Evolutionary conservation across 1,139 yeast genomes (phyloP).

Genomic region (Pichia kudriavzevii): DNA sequence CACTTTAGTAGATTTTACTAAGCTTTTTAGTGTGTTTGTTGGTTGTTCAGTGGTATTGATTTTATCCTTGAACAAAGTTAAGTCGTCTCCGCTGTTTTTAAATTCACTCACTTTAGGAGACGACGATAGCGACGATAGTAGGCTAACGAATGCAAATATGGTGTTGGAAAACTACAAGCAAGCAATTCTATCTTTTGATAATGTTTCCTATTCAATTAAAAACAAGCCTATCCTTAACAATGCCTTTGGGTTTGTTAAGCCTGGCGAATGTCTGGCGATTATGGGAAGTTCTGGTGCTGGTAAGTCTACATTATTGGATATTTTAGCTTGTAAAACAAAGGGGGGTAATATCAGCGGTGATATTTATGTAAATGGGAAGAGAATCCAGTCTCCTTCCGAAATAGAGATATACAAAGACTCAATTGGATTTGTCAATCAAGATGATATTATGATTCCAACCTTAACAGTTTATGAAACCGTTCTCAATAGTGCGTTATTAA

Average conservation of each 20-base stretch:
- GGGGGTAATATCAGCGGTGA: slow-evolving; percentile 61
- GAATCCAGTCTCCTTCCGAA: slow-evolving; percentile 28
- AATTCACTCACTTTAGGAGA: slow-evolving; percentile 20
- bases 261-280: slow-evolving; percentile 87
- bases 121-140: slow-evolving; percentile 30
- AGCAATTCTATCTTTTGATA: slow-evolving; percentile 68
- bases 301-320: slow-evolving; percentile 85
- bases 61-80: slow-evolving; percentile 44
- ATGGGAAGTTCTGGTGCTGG: slow-evolving; percentile 99
- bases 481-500: slow-evolving; percentile 77
- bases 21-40: slow-evolving; percentile 44
- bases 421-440: slow-evolving; percentile 96
- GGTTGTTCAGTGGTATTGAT: slow-evolving; percentile 33
- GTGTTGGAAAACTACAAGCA: slow-evolving; percentile 57
- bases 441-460: slow-evolving; percentile 84
- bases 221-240: slow-evolving; percentile 50
- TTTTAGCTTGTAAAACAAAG: slow-evolving; percentile 81
- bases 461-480: slow-evolving; percentile 94
- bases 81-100: slow-evolving; percentile 56
- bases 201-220: slow-evolving; percentile 55
- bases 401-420: slow-evolving; percentile 48
- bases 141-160: slow-evolving; percentile 22
- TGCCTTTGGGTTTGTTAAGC: slow-evolving; percentile 69
- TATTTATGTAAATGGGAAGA: slow-evolving; percentile 67
- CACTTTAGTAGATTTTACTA: slow-evolving; percentile 33